Evolutionary conservation across 805 yeast species (phyloP), one percentile per base, ranked within the genome.

Genomic region (Candida caryicola): DNA sequence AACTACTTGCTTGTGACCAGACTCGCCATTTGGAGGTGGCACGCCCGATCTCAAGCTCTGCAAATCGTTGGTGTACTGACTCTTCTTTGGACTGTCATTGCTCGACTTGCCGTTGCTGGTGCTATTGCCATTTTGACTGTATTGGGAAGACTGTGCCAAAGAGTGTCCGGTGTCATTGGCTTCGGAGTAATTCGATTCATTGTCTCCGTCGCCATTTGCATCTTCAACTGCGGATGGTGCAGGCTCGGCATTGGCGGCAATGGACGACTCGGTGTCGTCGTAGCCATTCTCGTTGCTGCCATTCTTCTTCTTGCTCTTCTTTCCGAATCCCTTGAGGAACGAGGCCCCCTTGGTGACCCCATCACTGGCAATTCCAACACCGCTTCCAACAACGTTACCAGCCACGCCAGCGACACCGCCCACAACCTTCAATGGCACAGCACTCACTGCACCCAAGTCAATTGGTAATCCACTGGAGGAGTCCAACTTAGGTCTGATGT

Each of bases 401-500:
- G 70, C 74, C 16, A 67, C 55, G 27, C 59, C 63, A 15, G 62
- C 66, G 23, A 66, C 45, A 4, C 48, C 52, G 9, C 39, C 37
- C 32, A 62, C 69, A 7, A 17, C 36, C 31, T 41, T 39, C n/a
- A 34, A 14, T 8, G 45, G 33, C 3, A 31, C 36, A 3, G 60
- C 60, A 27, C 63, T 68, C 4, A 69, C 60, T n/a, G 50, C 62
- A 28, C 47, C 46, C 26, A 50, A 52, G 25, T 62, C 67, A 35
- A 64, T 50, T 15, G 73, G 76, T 39, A 68, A 63, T 13, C 74
- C 74, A 21, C 57, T 46, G 33, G 54, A 46, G n/a, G 60, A 44
- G 5, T 61, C 66, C 31, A 82, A 57, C 34, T 64, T 61, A n/a
- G 91, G 87, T 57, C 84, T 76, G 33, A 79, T 61, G 56, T 83